A percentile compares a stretch with the other conserved stretches of the same genome.
Conservation (phyloP, 805 yeast genomes). For the Cyberlindnera euphorbiiphila region DNA sequence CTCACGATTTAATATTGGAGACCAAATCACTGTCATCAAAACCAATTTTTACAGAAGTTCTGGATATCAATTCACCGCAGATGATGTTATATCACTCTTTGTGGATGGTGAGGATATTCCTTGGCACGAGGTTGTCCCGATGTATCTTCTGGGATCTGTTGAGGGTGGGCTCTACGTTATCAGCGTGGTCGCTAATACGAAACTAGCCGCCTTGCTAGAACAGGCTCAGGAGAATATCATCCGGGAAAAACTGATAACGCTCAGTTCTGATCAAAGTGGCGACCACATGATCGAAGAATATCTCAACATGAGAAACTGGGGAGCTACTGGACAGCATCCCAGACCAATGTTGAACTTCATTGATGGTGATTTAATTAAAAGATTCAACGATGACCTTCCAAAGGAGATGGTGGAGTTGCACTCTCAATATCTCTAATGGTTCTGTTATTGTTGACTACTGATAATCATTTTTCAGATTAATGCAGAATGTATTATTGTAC, state of each 20-base stretch:
- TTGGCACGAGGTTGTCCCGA: conserved; percentile 16
- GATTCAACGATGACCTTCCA: conserved; percentile 7
- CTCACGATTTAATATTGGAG: conserved; percentile 21
- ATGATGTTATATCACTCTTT: too few relatives aligned
- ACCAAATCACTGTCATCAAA: conserved; percentile 25
- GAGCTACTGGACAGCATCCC: background rate
- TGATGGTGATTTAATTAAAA: conserved; percentile 20
- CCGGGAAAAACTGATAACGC: conserved; percentile 5
- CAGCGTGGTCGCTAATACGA: conserved; percentile 13
- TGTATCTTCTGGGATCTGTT: conserved; percentile 25
- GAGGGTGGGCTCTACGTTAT: conserved; percentile 26
- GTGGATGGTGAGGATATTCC: conserved; percentile 1
- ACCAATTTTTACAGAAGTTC: conserved; percentile 2
- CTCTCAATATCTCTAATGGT: too few relatives aligned
- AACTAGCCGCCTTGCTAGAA: conserved; percentile 2
- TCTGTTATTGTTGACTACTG: conserved; percentile 9
- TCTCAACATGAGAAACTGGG: conserved; percentile 6
- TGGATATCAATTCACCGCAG: too few relatives aligned
- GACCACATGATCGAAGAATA: conserved; percentile 7
- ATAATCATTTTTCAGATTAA: conserved; percentile 2
- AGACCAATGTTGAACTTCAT: conserved; percentile 11
- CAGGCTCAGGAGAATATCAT: conserved; percentile 5
- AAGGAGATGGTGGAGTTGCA: too few relatives aligned
- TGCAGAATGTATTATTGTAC: background rate
- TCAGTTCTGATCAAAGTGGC: conserved; percentile 2